Evolutionary conservation across 148 eudicot species (phyloP).

Genomic region (Rheum nobile): DNA sequence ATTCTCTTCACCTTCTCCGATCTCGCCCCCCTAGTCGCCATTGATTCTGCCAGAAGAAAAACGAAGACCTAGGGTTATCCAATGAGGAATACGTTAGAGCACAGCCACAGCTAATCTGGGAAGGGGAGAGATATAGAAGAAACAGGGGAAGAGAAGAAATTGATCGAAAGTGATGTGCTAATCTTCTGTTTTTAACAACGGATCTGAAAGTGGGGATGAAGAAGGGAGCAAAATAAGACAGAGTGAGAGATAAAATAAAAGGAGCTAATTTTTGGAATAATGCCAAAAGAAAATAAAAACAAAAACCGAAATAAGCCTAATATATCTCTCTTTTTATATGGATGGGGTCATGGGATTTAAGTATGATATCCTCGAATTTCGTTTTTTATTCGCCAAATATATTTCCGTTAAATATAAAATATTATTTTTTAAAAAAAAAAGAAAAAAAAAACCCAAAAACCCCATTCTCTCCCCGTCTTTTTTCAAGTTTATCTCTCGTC

Average conservation of each 20-base stretch:
- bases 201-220: neutral
- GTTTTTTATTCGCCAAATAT: too few species aligned
- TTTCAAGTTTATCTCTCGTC: too few species aligned
- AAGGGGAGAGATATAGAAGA: neutral
- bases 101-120: neutral
- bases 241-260: neutral
- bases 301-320: neutral
- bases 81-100: neutral
- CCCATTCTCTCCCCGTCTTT: too few species aligned
- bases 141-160: neutral
- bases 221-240: neutral
- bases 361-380: too few species aligned
- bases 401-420: too few species aligned
- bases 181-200: neutral
- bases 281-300: neutral
- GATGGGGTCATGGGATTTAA: too few species aligned
- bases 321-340: too few species aligned
- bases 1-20: constrained; percentile 78
- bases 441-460: too few species aligned
- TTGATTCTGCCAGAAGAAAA: neutral
- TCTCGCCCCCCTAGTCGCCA: constrained; percentile 50
- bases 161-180: neutral
- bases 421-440: too few species aligned
- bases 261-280: neutral
- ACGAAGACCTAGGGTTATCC: neutral